These are phyloP conservation scores for Marasmius sp. DNA, from an alignment of 1,284 basidiomycete species.

Conservation along the genomic window DNA sequence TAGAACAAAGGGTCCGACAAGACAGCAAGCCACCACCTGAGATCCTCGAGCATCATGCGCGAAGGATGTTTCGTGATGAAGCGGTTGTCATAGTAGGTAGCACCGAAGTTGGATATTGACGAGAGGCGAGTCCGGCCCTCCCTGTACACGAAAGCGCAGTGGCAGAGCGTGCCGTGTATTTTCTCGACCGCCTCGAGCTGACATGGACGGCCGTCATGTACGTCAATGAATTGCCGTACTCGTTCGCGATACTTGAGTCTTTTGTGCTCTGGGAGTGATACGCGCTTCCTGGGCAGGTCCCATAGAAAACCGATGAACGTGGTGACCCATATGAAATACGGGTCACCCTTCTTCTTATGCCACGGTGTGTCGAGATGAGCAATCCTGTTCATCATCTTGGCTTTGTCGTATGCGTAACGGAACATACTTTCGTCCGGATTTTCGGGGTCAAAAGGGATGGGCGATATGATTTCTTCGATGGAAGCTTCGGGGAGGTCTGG, in stretches of 20 bases:
- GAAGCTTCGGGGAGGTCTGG: no score
- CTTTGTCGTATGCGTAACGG: slow-evolving; percentile 6
- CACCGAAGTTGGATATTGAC: slow-evolving; percentile 9
- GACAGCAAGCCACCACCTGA: neutral
- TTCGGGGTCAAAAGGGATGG: neutral
- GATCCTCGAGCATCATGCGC: neutral
- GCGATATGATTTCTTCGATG: no score
- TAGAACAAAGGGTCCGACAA: neutral
- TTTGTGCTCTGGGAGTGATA: slow-evolving; percentile 17
- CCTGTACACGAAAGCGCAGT: slow-evolving; percentile 16
- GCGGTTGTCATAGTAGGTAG: neutral
- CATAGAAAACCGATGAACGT: slow-evolving; percentile 19
- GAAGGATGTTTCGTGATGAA: neutral
- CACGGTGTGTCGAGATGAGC: slow-evolving; percentile 5
- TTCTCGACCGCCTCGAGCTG: slow-evolving; percentile 1
- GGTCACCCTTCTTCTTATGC: slow-evolving; percentile 15
- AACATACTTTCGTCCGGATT: neutral
- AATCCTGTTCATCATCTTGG: neutral
- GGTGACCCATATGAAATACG: slow-evolving; percentile 5
- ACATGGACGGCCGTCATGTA: neutral
- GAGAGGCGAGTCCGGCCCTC: slow-evolving; percentile 6
- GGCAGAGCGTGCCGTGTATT: slow-evolving; percentile 18
- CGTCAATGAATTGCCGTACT: slow-evolving; percentile 5
- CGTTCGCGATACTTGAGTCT: slow-evolving; percentile 18
- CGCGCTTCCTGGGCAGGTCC: slow-evolving; percentile 11